Conservation (phyloP, 2,329 filamentous ascomycete genomes). For the Aspergillus versicolor region DNA sequence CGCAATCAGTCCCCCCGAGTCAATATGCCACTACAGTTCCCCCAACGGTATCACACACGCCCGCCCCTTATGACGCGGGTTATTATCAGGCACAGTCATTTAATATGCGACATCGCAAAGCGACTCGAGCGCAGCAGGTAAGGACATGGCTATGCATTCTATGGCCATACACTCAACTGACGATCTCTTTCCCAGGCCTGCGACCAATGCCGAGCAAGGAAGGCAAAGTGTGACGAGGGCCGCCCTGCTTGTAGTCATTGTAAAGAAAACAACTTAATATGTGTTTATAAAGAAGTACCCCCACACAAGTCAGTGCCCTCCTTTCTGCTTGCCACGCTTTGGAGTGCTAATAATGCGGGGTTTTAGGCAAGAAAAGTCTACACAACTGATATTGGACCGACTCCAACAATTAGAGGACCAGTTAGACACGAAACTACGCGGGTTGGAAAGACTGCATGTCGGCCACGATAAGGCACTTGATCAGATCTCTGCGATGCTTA, state of each 20-base stretch:
- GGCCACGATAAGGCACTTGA: slow-evolving; percentile 17
- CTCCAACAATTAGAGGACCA: slow-evolving; percentile 33
- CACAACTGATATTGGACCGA: slow-evolving; percentile 37
- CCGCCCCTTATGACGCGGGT: slow-evolving; percentile 26
- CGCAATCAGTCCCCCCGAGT: slow-evolving; percentile 31
- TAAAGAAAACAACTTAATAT: slow-evolving; percentile 78
- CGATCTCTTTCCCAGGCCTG: slow-evolving; percentile 65
- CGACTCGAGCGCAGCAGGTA: slow-evolving; percentile 43
- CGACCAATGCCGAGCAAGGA: slow-evolving; percentile 81
- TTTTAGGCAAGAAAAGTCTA: slow-evolving; percentile 41
- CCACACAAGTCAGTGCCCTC: slow-evolving; percentile 73
- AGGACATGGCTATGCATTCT: neutral
- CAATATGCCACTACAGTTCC: slow-evolving; percentile 29
- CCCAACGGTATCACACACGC: slow-evolving; percentile 27
- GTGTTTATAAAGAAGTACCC: slow-evolving; percentile 85
- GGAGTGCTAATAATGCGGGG: slow-evolving; percentile 4
- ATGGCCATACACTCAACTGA: neutral
- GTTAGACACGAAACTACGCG: slow-evolving; percentile 25
- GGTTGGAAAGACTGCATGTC: slow-evolving; percentile 19
- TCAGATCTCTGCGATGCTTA: slow-evolving; percentile 2
- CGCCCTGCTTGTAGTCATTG: slow-evolving; percentile 81
- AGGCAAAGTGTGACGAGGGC: slow-evolving; percentile 88
- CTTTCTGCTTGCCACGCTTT: neutral
- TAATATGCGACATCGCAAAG: slow-evolving; percentile 38
- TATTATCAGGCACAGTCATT: slow-evolving; percentile 33